These are phyloP conservation scores for Lactarius pseudohatsudake DNA, from an alignment of 768 basidiomycete species.

Conservation along the genomic window DNA sequence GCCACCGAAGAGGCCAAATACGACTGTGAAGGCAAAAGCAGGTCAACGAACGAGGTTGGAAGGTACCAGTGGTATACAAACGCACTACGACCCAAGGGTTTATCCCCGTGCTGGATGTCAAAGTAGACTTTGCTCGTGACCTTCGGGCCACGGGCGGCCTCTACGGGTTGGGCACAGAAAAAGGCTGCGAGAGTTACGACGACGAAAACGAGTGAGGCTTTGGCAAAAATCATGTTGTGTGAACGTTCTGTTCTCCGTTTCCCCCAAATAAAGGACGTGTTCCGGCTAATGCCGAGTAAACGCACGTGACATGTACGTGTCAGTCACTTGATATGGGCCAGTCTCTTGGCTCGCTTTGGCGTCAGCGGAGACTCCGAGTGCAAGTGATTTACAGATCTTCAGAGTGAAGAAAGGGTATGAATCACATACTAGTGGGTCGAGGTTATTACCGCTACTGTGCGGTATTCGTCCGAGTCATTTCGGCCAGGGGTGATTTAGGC, in stretches of 20 bases:
- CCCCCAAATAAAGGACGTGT: slow-evolving; percentile 1
- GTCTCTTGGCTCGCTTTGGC: too few relatives aligned
- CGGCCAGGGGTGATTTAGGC: too few relatives aligned
- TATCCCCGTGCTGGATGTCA: slow-evolving; percentile 90
- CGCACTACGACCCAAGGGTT: slow-evolving; percentile 78
- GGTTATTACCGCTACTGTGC: too few relatives aligned
- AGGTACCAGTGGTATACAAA: slow-evolving; percentile 22
- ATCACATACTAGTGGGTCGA: too few relatives aligned
- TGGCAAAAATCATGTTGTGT: slow-evolving; percentile 57
- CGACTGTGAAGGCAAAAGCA: slow-evolving; percentile 48
- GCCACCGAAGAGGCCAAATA: slow-evolving; percentile 88
- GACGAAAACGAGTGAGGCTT: slow-evolving; percentile 59
- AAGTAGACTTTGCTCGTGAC: slow-evolving; percentile 95
- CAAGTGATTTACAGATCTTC: too few relatives aligned
- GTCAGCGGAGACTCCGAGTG: too few relatives aligned
- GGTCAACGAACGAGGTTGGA: not conserved
- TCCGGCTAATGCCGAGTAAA: slow-evolving; percentile 14
- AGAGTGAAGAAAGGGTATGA: too few relatives aligned
- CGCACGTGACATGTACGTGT: not conserved
- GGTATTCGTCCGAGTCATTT: too few relatives aligned
- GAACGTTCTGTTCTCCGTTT: slow-evolving; percentile 2
- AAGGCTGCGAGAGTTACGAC: slow-evolving; percentile 64
- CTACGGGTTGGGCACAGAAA: slow-evolving; percentile 68
- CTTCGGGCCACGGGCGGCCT: slow-evolving; percentile 83
- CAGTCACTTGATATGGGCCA: not conserved